Conservation (phyloP, 225 moss, liverwort and hornwort species). For the Bryoerythrophyllum caledonicum region DNA sequence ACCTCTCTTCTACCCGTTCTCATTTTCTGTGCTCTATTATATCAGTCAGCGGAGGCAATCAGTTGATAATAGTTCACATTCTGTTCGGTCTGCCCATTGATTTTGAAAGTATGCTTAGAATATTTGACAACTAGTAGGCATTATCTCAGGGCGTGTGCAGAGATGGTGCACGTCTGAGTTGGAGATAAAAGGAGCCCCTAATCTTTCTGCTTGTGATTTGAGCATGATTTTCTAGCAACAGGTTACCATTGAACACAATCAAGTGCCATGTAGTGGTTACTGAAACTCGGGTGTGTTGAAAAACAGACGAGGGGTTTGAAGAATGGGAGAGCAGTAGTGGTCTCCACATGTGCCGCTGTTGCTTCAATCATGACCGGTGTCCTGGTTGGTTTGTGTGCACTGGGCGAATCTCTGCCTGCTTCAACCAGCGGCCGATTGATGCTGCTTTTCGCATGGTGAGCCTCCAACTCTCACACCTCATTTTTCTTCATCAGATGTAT, state of each 20-base stretch:
- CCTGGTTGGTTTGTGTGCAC: slow-evolving; percentile 82
- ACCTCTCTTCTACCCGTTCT: neutral
- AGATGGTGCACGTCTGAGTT: slow-evolving; percentile 2
- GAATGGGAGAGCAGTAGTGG: slow-evolving; percentile 97
- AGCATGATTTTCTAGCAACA: neutral
- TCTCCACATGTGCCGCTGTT: slow-evolving; percentile 98
- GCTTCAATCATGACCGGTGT: slow-evolving; percentile 96
- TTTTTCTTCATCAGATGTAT: neutral
- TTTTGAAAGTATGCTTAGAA: neutral
- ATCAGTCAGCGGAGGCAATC: neutral
- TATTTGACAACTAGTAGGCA: neutral
- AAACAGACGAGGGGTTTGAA: slow-evolving; percentile 87
- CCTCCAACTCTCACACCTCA: neutral
- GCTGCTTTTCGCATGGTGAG: slow-evolving; percentile 81
- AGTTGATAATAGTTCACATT: neutral
- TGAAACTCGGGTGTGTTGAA: slow-evolving; percentile 12
- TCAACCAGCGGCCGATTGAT: slow-evolving; percentile 66
- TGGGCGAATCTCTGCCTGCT: slow-evolving; percentile 87
- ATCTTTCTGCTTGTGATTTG: slow-evolving; percentile 8
- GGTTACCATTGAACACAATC: neutral
- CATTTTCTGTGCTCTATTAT: neutral
- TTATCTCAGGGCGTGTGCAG: neutral
- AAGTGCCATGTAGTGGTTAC: slow-evolving; percentile 14
- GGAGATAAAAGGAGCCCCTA: neutral
- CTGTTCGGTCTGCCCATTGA: neutral